Evolutionary conservation across 2,329 filamentous ascomycete genomes (phyloP), one percentile per base, ranked within the genome.

Genomic region (Cytospora leucostoma): DNA sequence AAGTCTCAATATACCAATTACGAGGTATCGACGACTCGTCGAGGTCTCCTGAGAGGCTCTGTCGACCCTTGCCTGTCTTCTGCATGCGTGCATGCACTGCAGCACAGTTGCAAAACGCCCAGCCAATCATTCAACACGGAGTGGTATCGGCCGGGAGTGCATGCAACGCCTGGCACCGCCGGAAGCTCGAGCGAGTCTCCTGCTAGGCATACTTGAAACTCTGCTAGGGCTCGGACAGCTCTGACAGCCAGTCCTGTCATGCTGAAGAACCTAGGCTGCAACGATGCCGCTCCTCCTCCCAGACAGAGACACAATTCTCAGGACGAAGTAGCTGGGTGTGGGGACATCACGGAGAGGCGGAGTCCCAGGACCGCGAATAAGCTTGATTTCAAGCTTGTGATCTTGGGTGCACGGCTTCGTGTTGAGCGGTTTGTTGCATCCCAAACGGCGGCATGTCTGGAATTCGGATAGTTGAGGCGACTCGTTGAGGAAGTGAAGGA

Each of bases 111-210:
- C 33, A 21, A 56, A 54, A 58, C 32, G 55, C 37, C 35, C 61
- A 61, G 61, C 64, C 64, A 65, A 65, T 65, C 64, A 59, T 58
- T 50, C 58, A 55, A 64, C 61, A 65, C 49, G 35, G 19, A 53
- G n/a, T 37, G 57, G 53, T 44, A 51, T 34, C 15, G n/a, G 32
- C 44, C 55, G 52, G 57, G 50, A 37, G 37, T 32, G n/a, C n/a
- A 38, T 44, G 64, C 64, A 40, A 59, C 64, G 40, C 11, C 51
- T 32, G 33, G 40, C 47, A 51, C 51, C 40, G 40, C n/a, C 17
- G 44, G 19, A 27, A 27, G 38, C 15, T 40, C 10, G 11, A n/a
- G 10, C 21, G 33, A 37, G 51, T 32, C 27, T 55, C 15, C n/a
- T 8, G 27, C 10, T 40, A 51, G 10, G 19, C 35, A 53, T 55